A percentile compares a stretch with the other conserved stretches of the same genome.
Conservation (phyloP, 129 eudicot genomes). For the Saussurea involucrata region DNA sequence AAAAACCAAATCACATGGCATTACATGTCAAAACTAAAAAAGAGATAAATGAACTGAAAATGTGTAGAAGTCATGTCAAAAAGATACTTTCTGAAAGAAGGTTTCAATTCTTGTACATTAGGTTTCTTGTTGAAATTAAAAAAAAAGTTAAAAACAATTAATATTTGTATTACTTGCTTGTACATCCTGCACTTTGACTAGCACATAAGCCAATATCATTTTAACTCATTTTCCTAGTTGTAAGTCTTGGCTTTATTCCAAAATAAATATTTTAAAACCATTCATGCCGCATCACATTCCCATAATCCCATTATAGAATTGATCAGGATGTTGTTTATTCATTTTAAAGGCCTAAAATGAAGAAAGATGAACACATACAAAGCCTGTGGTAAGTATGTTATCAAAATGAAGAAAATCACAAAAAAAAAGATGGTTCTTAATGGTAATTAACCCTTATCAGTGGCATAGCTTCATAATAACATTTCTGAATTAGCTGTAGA, state of each 20-base stretch:
- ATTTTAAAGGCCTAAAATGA: not conserved
- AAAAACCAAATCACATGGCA: not conserved
- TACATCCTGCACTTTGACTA: not conserved
- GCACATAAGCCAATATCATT: not conserved
- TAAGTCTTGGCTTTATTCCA: not conserved
- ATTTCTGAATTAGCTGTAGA: not conserved
- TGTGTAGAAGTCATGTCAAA: slow-evolving; percentile 7
- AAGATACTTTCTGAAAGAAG: not conserved
- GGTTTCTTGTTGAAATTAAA: not conserved
- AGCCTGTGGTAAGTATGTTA: not conserved
- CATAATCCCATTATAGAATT: not conserved
- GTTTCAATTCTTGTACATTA: not conserved
- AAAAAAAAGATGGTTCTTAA: not conserved
- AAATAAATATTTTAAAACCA: not conserved
- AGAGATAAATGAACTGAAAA: not conserved
- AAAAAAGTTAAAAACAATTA: not conserved
- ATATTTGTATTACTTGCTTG: not conserved
- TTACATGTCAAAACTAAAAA: not conserved
- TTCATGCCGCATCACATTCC: not conserved
- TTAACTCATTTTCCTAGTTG: not conserved
- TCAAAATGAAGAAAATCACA: not conserved
- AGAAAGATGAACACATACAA: not conserved
- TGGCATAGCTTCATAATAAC: not conserved
- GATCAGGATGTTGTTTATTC: not conserved
- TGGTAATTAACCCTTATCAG: not conserved